Evolutionary conservation across 371 early-diverging fungal species (phyloP).

Genomic region (Mortierella sp.): DNA sequence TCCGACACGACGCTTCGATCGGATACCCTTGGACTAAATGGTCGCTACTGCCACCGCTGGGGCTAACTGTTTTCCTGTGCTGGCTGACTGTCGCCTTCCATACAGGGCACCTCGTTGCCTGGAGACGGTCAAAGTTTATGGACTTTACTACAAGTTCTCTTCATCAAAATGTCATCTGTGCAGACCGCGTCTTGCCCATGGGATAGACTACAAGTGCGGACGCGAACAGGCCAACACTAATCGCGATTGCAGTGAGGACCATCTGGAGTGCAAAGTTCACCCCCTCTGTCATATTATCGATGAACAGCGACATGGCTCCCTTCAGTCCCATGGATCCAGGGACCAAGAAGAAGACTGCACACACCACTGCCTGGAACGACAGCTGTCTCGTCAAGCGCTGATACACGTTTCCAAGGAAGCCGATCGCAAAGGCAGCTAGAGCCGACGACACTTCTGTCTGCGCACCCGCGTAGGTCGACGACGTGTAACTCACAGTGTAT

Average conservation of each 20-base stretch:
- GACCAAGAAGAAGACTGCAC: slow-evolving; percentile 69
- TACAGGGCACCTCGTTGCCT: no score
- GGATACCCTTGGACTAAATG: no score
- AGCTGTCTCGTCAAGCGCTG: slow-evolving; percentile 64
- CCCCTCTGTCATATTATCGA: slow-evolving; percentile 60
- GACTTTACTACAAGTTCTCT: no score
- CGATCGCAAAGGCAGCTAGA: slow-evolving; percentile 67
- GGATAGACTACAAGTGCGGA: slow-evolving; percentile 70
- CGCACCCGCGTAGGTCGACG: slow-evolving; percentile 27
- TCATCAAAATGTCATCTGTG: slow-evolving; percentile 65
- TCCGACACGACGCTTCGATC: no score
- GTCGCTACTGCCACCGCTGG: no score
- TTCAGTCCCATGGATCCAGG: slow-evolving; percentile 67
- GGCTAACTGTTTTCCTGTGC: no score
- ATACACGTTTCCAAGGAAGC: slow-evolving; percentile 64
- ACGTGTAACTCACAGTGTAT: slow-evolving; percentile 27
- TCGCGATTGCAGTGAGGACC: slow-evolving; percentile 62
- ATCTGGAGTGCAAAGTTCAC: slow-evolving; percentile 62
- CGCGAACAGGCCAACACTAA: slow-evolving; percentile 69
- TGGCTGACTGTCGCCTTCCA: no score
- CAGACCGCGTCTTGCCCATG: slow-evolving; percentile 63
- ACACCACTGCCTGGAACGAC: slow-evolving; percentile 67
- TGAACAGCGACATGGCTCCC: slow-evolving; percentile 48
- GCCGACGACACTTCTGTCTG: slow-evolving; percentile 58
- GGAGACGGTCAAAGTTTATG: no score